Evolutionary conservation across 192 early-diverging fungal genomes (phyloP), one percentile per base, ranked within the genome.

Genomic region (Umbelopsis sp.): DNA sequence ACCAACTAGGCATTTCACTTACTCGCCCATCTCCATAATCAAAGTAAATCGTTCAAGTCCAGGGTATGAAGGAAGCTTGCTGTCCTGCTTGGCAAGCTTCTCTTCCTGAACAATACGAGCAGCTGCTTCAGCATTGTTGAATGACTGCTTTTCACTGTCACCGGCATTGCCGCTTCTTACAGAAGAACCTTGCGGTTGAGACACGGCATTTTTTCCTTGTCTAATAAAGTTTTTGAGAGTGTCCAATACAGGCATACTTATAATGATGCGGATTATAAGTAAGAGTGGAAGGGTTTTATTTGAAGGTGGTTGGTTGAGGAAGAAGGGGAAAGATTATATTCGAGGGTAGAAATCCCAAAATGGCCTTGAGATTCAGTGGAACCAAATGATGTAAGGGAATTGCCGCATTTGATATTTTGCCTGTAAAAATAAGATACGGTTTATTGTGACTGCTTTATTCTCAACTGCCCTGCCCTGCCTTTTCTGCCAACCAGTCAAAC

Each of bases 1-100:
- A 41, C 37, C 10, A 1, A 41, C 27, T 30, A 2, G 27, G 27
- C 27, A 41, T 41, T 41, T 10, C 12, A 74, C 88, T 81, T 82
- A 90, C 89, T 91, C 90, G 77, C 90, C 90, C 84, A 91, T 87
- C 66, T 91, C 89, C 30, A 80, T 74, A 15, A 91, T 44, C 25
- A 91, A 58, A 68, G 75, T 70, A 75, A 81, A 91, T 12, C 84
- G 78, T 50, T 88, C 82, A 46, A 91, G 64, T 21, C 85, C 85
- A 21, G 87, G 84, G 50, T 90, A 91, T 0, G 61, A 46, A n/a
- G 87, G 87, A 55, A 88, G 23, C 70, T 71, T 78, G 61, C 48
- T 78, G 25, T 35, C 55, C 49, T 46, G 77, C 58, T 82, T 87
- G 46, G 78, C 76, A n/a, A 77, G 76, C 11, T 79, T 80, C 61